These are phyloP conservation scores for Paspalum notatum DNA, from an alignment of 176 grass and related monocot genomes.

Conservation along the genomic window DNA sequence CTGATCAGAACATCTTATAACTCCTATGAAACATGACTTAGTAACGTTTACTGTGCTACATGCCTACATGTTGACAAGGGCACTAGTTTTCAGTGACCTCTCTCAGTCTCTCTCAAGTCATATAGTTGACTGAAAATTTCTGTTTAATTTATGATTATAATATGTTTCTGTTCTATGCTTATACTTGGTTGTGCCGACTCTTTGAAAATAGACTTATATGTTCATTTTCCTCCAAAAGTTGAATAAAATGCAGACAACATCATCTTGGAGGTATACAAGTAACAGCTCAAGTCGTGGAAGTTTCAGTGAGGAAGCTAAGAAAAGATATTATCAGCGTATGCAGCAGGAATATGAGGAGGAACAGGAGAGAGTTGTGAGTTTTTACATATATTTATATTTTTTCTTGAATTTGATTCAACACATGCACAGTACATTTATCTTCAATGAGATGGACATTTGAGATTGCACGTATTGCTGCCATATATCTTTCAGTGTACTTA, in stretches of 20 bases:
- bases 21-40: too few species aligned
- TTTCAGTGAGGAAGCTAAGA: slow-evolving; percentile 74
- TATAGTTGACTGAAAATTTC: background rate
- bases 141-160: slow-evolving; percentile 12
- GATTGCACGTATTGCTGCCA: background rate
- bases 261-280: slow-evolving; percentile 60
- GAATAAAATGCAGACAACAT: slow-evolving; percentile 58
- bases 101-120: background rate
- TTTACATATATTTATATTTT: slow-evolving; percentile 30
- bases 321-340: slow-evolving; percentile 73
- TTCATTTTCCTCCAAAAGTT: slow-evolving; percentile 49
- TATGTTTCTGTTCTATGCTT: slow-evolving; percentile 2
- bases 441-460: slow-evolving; percentile 18
- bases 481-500: slow-evolving; percentile 19
- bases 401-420: slow-evolving; percentile 15
- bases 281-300: slow-evolving; percentile 49
- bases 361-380: slow-evolving; percentile 85
- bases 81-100: background rate
- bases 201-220: slow-evolving; percentile 36
- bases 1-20: too few species aligned
- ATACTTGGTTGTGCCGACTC: background rate
- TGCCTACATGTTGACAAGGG: too few species aligned
- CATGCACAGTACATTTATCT: slow-evolving; percentile 17
- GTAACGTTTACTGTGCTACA: too few species aligned
- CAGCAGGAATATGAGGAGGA: slow-evolving; percentile 90